phyloP scores from a whole-genome alignment of 2,329 filamentous ascomycete genomes.

The Sporothrix curviconia region DNA sequence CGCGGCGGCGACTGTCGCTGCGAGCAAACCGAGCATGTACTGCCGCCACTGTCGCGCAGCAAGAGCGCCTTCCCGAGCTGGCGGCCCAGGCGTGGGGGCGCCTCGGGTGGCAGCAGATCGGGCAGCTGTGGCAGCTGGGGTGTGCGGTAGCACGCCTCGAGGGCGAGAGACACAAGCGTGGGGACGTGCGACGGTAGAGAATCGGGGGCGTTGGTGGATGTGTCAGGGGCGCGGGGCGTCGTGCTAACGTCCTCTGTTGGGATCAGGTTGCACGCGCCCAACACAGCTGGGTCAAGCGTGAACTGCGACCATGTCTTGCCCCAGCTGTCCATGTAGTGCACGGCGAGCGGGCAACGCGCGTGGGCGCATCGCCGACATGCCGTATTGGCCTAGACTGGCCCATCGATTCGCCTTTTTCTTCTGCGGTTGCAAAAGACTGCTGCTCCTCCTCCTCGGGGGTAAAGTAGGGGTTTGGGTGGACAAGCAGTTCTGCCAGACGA shows the following conservation, averaged over 20 bases:
- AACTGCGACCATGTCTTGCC: constrained; percentile 12
- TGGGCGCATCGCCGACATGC: neutral
- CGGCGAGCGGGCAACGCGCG: constrained; percentile 16
- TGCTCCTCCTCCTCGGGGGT: constrained; percentile 23
- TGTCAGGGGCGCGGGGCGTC: neutral
- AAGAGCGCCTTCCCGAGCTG: constrained; percentile 34
- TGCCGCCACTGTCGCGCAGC: constrained; percentile 42
- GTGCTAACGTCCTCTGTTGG: constrained; percentile 14
- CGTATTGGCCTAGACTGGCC: neutral
- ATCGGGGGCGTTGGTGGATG: neutral
- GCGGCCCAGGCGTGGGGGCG: constrained; percentile 33
- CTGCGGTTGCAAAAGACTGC: too few species aligned
- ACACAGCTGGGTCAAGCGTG: neutral
- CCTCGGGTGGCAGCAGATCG: constrained; percentile 36
- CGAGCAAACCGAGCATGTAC: constrained; percentile 46
- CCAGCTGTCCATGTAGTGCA: constrained; percentile 19
- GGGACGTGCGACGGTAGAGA: constrained; percentile 29
- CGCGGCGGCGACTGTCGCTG: constrained; percentile 23
- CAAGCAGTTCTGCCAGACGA: constrained; percentile 44
- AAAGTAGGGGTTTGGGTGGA: constrained; percentile 59
- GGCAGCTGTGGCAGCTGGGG: constrained; percentile 37
- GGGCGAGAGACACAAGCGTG: constrained; percentile 45
- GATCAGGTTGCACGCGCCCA: constrained; percentile 9
- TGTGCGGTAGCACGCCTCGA: constrained; percentile 40
- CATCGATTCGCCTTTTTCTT: constrained; percentile 4